phyloP scores from a whole-genome alignment of 139 green algal species.

The Eudorina sp. region DNA sequence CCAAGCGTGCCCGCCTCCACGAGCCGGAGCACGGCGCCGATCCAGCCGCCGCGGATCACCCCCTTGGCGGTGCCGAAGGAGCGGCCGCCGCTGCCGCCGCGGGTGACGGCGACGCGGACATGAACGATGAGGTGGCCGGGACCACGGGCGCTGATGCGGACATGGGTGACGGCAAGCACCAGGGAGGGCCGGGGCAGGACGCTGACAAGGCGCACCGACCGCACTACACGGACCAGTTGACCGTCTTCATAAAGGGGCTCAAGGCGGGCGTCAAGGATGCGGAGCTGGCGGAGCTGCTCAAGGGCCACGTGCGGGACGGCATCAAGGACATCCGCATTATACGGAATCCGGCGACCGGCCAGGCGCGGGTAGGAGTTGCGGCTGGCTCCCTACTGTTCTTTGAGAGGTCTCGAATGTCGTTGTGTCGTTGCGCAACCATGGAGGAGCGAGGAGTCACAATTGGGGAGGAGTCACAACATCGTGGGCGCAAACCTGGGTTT shows the following conservation, averaged over 20 bases:
- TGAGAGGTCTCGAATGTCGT: too few relatives aligned
- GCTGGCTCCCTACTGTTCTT: too few relatives aligned
- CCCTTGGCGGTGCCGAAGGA: not conserved
- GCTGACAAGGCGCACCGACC: not conserved
- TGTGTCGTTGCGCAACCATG: too few relatives aligned
- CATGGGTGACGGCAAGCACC: not conserved
- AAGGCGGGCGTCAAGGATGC: constrained; percentile 51
- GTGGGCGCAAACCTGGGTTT: too few relatives aligned
- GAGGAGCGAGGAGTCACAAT: too few relatives aligned
- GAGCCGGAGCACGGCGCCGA: too few relatives aligned
- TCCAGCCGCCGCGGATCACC: too few relatives aligned
- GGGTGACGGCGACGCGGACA: not conserved
- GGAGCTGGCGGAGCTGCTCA: constrained; percentile 72
- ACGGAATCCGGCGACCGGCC: constrained; percentile 48
- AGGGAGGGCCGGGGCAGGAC: not conserved
- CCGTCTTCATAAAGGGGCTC: constrained; percentile 64
- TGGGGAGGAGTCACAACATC: too few relatives aligned
- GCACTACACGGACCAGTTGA: constrained; percentile 62
- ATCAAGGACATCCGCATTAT: constrained; percentile 72
- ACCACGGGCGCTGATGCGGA: not conserved
- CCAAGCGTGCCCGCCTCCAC: too few relatives aligned
- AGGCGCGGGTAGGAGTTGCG: constrained; percentile 47
- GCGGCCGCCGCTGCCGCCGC: not conserved
- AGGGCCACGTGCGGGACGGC: constrained; percentile 33
- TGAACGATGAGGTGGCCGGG: not conserved